Conservation (phyloP, 2,329 filamentous ascomycete species). For the Dothiorella sarmentorum region DNA sequence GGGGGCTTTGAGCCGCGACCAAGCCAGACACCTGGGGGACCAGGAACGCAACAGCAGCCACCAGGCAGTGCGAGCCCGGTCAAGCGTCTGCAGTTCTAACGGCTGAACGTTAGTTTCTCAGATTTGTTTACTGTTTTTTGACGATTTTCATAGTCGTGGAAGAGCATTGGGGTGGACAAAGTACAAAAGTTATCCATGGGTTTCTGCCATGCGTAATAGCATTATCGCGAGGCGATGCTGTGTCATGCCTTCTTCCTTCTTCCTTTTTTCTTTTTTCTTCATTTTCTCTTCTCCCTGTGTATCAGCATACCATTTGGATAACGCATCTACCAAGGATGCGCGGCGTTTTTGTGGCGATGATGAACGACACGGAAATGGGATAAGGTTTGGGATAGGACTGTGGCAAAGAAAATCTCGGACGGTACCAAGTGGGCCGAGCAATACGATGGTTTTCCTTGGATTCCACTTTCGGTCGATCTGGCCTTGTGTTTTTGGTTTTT, state of each 20-base stretch:
- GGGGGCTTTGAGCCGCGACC: constrained; percentile 3
- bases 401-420: background rate
- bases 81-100: constrained; percentile 4
- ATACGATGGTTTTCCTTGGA: background rate
- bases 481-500: background rate
- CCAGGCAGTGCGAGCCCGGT: background rate
- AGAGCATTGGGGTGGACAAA: background rate
- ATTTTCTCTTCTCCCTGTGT: constrained; percentile 1
- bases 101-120: background rate
- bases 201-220: too few species aligned
- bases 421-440: background rate
- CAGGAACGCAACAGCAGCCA: background rate
- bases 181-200: background rate
- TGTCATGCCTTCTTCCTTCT: background rate
- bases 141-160: background rate
- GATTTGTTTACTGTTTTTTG: background rate
- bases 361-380: background rate
- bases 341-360: background rate
- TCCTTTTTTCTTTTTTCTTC: background rate
- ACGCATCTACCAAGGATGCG: background rate
- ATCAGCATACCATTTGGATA: constrained; percentile 13
- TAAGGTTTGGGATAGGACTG: background rate
- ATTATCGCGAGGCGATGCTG: too few species aligned
- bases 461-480: background rate
- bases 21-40: background rate